A percentile compares a stretch with the other conserved stretches of the same genome.
These are phyloP conservation scores for Huntiella abstrusa DNA, from an alignment of 2,329 filamentous ascomycete genomes.

Conservation along the genomic window DNA sequence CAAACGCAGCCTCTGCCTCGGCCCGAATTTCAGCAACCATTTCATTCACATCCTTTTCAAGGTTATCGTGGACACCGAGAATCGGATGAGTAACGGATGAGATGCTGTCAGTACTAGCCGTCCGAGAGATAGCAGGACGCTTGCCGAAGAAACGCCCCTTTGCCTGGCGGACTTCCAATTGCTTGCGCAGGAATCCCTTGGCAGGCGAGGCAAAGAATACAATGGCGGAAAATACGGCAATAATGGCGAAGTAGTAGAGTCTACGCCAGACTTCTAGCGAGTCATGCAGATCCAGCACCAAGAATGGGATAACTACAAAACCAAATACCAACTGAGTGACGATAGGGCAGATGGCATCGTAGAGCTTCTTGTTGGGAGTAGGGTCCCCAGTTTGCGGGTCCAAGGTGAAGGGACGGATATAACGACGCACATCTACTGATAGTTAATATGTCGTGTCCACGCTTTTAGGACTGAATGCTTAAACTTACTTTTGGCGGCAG, in stretches of 20 bases:
- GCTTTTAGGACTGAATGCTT: not conserved
- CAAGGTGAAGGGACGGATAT: constrained; percentile 83
- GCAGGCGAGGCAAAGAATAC: constrained; percentile 65
- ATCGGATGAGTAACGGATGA: constrained; percentile 37
- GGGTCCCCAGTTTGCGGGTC: constrained; percentile 53
- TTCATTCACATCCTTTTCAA: constrained; percentile 55
- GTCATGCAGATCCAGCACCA: constrained; percentile 54
- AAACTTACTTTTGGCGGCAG: constrained; percentile 66
- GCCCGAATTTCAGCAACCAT: constrained; percentile 54
- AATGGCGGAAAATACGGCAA: constrained; percentile 46
- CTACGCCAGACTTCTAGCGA: constrained; percentile 62
- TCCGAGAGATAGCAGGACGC: constrained; percentile 22
- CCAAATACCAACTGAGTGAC: constrained; percentile 67
- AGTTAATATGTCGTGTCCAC: constrained; percentile 11
- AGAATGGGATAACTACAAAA: constrained; percentile 69
- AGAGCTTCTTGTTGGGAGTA: constrained; percentile 59
- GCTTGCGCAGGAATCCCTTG: constrained; percentile 38
- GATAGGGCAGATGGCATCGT: constrained; percentile 60
- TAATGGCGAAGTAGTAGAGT: constrained; percentile 72
- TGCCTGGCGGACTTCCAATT: constrained; percentile 37
- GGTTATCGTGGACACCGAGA: constrained; percentile 63
- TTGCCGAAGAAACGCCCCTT: constrained; percentile 22
- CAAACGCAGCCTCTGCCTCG: constrained; percentile 40
- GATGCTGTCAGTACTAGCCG: constrained; percentile 38
- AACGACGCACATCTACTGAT: constrained; percentile 59